Evolutionary conservation across 2,329 filamentous ascomycete genomes (phyloP).

Genomic region (Ciborinia camelliae): DNA sequence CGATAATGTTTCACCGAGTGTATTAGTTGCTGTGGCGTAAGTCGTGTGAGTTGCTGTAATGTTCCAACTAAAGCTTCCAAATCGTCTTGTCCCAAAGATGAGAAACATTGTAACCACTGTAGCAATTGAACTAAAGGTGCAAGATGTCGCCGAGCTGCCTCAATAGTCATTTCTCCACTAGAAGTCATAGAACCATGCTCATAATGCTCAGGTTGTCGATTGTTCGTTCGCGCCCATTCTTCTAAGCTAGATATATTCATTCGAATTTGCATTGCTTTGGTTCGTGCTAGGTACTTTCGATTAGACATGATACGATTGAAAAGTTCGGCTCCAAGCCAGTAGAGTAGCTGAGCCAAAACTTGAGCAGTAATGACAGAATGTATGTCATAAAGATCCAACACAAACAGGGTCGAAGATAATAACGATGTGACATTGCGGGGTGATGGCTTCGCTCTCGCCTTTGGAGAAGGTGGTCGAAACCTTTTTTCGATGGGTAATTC

Average conservation of each 20-base stretch:
- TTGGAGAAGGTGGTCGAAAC: conserved; percentile 88
- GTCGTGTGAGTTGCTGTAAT: conserved; percentile 78
- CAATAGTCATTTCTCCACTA: conserved; percentile 81
- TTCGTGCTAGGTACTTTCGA: conserved; percentile 87
- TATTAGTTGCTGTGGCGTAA: conserved; percentile 84
- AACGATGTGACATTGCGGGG: conserved; percentile 94
- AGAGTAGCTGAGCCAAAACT: conserved; percentile 86
- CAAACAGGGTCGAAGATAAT: conserved; percentile 91
- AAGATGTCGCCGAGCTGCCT: conserved; percentile 78
- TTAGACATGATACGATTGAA: conserved; percentile 99
- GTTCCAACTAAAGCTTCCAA: conserved; percentile 85
- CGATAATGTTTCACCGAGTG: conserved; percentile 92
- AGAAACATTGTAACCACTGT: conserved; percentile 98
- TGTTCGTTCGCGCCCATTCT: conserved; percentile 93
- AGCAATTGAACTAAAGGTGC: conserved; percentile 88
- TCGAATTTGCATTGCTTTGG: conserved; percentile 98
- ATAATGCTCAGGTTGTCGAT: conserved; percentile 90
- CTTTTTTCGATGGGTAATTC: conserved; percentile 87
- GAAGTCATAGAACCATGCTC: conserved; percentile 85
- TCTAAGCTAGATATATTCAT: conserved; percentile 97
- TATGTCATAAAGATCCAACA: conserved; percentile 97
- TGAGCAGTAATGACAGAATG: conserved; percentile 95
- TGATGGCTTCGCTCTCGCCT: conserved; percentile 84
- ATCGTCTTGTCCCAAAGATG: conserved; percentile 80
- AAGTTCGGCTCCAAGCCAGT: conserved; percentile 93